Conservation (phyloP, 1,284 basidiomycete genomes). For the Rhodotorula sp. region DNA sequence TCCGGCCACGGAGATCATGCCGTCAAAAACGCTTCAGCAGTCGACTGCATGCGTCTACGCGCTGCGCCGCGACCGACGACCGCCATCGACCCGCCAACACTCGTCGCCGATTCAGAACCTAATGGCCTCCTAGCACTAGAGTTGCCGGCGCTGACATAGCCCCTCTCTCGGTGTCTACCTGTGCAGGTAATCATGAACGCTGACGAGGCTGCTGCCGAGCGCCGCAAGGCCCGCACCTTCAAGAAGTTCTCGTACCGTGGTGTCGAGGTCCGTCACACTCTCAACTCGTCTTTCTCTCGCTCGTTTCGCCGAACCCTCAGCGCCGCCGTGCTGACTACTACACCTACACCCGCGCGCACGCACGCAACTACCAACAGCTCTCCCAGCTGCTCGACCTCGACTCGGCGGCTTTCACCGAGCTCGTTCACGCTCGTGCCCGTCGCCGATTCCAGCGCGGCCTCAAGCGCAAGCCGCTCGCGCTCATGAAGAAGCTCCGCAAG, state of each 20-base stretch:
- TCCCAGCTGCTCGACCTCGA: slow-evolving; percentile 93
- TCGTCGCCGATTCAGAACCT: background rate
- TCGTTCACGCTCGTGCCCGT: slow-evolving; percentile 97
- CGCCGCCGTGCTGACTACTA: background rate
- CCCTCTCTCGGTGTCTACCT: background rate
- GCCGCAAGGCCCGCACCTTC: slow-evolving; percentile 86
- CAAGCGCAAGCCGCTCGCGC: slow-evolving; percentile 96
- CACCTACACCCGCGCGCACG: too few relatives aligned
- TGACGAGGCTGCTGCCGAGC: slow-evolving; percentile 47
- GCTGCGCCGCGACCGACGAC: background rate
- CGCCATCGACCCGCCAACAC: background rate
- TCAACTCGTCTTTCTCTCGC: background rate
- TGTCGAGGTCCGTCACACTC: slow-evolving; percentile 59
- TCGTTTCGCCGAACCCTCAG: background rate
- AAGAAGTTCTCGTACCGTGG: slow-evolving; percentile 98
- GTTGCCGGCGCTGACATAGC: background rate
- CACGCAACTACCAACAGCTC: slow-evolving; percentile 53
- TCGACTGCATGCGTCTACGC: too few relatives aligned
- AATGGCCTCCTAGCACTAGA: background rate
- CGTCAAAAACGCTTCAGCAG: too few relatives aligned
- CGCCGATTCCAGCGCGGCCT: slow-evolving; percentile 98
- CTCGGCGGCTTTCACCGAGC: slow-evolving; percentile 79
- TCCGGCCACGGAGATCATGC: too few relatives aligned
- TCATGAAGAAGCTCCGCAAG: slow-evolving; percentile 99
- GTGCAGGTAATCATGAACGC: slow-evolving; percentile 42